These are phyloP conservation scores for Xylaria intraflava DNA, from an alignment of 495 filamentous ascomycete genomes.

Conservation along the genomic window DNA sequence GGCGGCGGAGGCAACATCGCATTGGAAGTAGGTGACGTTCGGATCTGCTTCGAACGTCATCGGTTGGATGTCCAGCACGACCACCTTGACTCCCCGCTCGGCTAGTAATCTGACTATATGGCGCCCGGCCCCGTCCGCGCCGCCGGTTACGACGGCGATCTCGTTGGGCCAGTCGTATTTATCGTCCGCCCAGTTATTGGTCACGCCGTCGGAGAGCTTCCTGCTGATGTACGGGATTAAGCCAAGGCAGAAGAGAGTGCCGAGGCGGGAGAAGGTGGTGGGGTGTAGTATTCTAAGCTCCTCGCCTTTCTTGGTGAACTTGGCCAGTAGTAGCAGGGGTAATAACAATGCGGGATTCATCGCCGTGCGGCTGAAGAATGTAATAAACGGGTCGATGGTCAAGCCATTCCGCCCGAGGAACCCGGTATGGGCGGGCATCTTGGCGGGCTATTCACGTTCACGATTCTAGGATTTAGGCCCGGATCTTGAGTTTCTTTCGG, in stretches of 20 bases:
- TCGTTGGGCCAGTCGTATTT: conserved; percentile 63
- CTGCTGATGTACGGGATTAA: conserved; percentile 41
- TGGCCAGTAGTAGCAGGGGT: conserved; percentile 51
- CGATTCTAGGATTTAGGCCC: no score
- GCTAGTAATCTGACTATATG: conserved; percentile 55
- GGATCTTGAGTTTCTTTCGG: neutral
- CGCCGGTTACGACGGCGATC: conserved; percentile 65
- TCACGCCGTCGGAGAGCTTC: conserved; percentile 45
- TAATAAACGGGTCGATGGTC: conserved; percentile 52
- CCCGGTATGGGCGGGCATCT: conserved; percentile 44
- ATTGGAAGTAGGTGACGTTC: conserved; percentile 55
- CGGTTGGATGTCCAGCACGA: conserved; percentile 62
- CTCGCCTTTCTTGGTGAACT: conserved; percentile 53
- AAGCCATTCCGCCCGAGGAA: conserved; percentile 51
- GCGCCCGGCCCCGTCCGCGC: conserved; percentile 61
- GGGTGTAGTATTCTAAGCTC: conserved; percentile 45
- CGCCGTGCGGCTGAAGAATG: conserved; percentile 47
- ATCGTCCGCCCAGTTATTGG: conserved; percentile 58
- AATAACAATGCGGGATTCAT: conserved; percentile 56
- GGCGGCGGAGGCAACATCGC: conserved; percentile 53
- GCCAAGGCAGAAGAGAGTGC: conserved; percentile 42
- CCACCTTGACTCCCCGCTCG: conserved; percentile 52
- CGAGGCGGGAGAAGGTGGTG: conserved; percentile 39
- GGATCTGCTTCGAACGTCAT: conserved; percentile 51
- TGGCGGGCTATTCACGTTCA: no score